These are phyloP conservation scores for Euphrasia arctica DNA, from an alignment of 305 asterid genomes.

Conservation along the genomic window DNA sequence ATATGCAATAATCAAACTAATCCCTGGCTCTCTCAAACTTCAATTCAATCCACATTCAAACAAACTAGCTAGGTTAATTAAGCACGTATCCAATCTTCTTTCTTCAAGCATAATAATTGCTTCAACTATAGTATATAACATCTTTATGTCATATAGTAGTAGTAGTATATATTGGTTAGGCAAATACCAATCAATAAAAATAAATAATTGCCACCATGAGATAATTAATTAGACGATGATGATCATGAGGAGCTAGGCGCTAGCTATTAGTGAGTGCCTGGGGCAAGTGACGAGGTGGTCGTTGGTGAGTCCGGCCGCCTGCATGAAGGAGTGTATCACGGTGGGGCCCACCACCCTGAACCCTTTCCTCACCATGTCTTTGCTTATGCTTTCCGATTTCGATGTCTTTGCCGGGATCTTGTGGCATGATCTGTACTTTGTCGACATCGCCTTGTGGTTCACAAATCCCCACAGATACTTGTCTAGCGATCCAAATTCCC, in stretches of 20 bases:
- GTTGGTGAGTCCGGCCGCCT: constrained; percentile 81
- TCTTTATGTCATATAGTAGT: too few species aligned
- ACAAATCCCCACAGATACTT: constrained; percentile 76
- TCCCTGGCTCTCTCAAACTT: not conserved
- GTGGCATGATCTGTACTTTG: constrained; percentile 54
- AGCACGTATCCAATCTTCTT: too few species aligned
- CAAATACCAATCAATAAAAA: too few species aligned
- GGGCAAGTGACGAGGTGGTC: constrained; percentile 77
- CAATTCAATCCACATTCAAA: not conserved
- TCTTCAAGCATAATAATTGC: too few species aligned
- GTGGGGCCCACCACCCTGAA: constrained; percentile 78
- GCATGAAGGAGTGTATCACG: constrained; percentile 80
- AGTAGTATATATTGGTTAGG: too few species aligned
- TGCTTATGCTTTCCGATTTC: constrained; percentile 79
- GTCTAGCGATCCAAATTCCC: constrained; percentile 51
- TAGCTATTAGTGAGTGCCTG: constrained; percentile 42
- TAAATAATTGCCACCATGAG: too few species aligned
- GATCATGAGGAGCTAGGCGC: constrained; percentile 2
- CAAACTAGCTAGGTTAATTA: not conserved
- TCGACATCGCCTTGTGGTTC: constrained; percentile 55
- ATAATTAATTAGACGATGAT: not conserved
- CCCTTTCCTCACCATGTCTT: constrained; percentile 78
- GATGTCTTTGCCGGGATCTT: constrained; percentile 86
- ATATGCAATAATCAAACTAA: not conserved
- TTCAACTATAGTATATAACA: too few species aligned